Base-by-base conservation (phyloP, 805 yeast species). In the Yarrowia porcina region DNA sequence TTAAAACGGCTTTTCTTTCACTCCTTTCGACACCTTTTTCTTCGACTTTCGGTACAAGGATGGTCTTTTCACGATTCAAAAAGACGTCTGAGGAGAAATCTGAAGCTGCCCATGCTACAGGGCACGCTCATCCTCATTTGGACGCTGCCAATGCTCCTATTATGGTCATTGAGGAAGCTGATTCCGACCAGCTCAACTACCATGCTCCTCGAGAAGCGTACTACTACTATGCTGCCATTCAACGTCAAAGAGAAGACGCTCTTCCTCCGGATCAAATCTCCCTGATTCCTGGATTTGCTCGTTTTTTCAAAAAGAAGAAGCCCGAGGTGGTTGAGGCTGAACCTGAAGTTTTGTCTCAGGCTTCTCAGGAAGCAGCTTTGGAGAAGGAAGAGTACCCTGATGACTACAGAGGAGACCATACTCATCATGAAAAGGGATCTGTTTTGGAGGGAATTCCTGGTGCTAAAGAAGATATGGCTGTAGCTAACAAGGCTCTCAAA, bases 401-500 rank as follows among this genome's bases (percentile, higher is more conserved):
- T 21, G 59, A 52, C 25, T 52, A 52, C 59, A 21, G 59, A 52
- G 59, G 59, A 36, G 59, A 52, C 33, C 59, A 52, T 13, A 20
- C 28, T 5, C 56, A 47, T 8, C 38, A 20, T 36, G 25, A 15
- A 12, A 25, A 36, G 18, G 47, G 18, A 6, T 25, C 35, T 13
- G 11, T 56, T 7, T 36, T 56, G 38, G 61, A 56, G 21, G 61
- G 32, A 11, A 56, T 56, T 39, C 61, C 61, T 0, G 61, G 61
- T 3, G 61, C 61, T 13, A 56, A 56, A 20, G 49, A 56, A 8
- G 61, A 56, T 13, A 32, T 56, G 47, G 61, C 38, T 1, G 39
- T 56, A 17, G 70, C 70, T 23, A 64, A 66, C 61, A 61, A 69
- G 38, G 64, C 66, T 27, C 36, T 67, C 23, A 66, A 70, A 57